Conservation (phyloP, 2,329 filamentous ascomycete genomes). For the Stagonosporopsis rhizophila region DNA sequence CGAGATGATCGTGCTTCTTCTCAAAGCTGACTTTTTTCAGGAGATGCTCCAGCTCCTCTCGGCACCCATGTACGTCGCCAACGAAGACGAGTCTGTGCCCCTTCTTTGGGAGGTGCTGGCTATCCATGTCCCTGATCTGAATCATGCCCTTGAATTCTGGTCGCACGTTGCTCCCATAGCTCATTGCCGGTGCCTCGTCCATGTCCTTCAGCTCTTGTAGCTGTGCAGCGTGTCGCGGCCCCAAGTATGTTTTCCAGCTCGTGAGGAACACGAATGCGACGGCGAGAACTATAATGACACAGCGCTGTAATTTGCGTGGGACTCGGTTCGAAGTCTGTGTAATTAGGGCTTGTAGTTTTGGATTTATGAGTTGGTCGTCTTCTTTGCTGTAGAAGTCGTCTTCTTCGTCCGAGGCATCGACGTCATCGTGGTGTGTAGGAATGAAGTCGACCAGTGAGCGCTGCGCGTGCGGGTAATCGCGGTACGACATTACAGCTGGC, state of each 20-base stretch:
- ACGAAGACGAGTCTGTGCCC: slow-evolving; percentile 75
- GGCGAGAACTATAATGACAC: slow-evolving; percentile 42
- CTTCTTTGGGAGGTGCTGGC: slow-evolving; percentile 53
- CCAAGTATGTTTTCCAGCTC: slow-evolving; percentile 48
- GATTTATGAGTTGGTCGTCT: slow-evolving; percentile 43
- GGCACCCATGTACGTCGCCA: slow-evolving; percentile 93
- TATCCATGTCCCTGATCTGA: slow-evolving; percentile 59
- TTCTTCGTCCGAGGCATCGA: slow-evolving; percentile 51
- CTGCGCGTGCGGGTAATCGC: slow-evolving; percentile 27
- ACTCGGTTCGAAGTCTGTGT: slow-evolving; percentile 36
- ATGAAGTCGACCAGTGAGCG: slow-evolving; percentile 43
- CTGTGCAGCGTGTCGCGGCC: slow-evolving; percentile 47
- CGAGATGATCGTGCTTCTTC: slow-evolving; percentile 58
- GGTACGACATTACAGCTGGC: slow-evolving; percentile 33
- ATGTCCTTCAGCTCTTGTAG: slow-evolving; percentile 47
- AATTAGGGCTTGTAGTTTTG: slow-evolving; percentile 42
- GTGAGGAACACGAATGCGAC: slow-evolving; percentile 40
- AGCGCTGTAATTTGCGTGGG: slow-evolving; percentile 46
- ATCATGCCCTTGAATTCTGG: slow-evolving; percentile 59
- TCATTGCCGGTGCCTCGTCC: slow-evolving; percentile 32
- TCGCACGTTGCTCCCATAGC: slow-evolving; percentile 57
- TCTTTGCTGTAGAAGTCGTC: slow-evolving; percentile 47
- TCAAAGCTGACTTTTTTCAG: slow-evolving; percentile 72
- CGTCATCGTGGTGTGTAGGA: slow-evolving; percentile 31
- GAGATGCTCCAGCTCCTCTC: slow-evolving; percentile 64